These are phyloP conservation scores for Pelagomonas calceolata DNA, from an alignment of 108 stramenopile species.

Conservation along the genomic window DNA sequence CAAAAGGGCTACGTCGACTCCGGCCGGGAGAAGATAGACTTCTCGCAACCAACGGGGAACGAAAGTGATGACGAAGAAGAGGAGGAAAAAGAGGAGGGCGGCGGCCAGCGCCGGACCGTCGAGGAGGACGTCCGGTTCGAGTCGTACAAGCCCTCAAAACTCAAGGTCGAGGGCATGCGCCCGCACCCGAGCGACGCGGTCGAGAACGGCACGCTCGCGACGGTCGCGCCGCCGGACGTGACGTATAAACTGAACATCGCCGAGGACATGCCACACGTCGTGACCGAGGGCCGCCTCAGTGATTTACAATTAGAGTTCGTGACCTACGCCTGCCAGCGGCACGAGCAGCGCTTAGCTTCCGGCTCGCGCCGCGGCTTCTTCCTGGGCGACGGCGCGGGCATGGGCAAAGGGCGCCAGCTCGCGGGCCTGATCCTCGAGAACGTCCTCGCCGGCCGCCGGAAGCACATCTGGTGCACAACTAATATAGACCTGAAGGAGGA, in stretches of 20 bases:
- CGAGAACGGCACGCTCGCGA: slow-evolving; percentile 10
- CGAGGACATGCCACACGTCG: slow-evolving; percentile 5
- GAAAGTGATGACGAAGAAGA: not conserved
- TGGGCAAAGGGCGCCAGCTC: slow-evolving; percentile 43
- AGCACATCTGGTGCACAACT: slow-evolving; percentile 23
- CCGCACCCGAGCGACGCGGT: not conserved
- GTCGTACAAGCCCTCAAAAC: not conserved
- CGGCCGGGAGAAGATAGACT: not conserved
- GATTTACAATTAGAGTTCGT: slow-evolving; percentile 32
- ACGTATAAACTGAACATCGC: slow-evolving; percentile 31
- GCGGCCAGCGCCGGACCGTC: not conserved
- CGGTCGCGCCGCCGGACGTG: slow-evolving; percentile 26
- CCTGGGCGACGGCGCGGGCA: slow-evolving; percentile 50
- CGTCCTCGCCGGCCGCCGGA: slow-evolving; percentile 15
- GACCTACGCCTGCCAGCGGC: slow-evolving; percentile 22
- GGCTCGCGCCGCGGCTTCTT: slow-evolving; percentile 32
- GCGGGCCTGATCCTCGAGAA: slow-evolving; percentile 33
- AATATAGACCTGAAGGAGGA: not conserved
- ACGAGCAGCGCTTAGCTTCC: not conserved
- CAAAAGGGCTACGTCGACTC: not conserved
- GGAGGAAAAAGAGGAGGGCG: not conserved
- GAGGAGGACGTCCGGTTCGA: slow-evolving; percentile 28
- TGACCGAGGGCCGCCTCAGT: slow-evolving; percentile 16
- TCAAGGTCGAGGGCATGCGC: not conserved
- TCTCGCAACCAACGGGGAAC: not conserved